Percentiles rank a stretch among this genome's conserved stretches.
Evolutionary conservation across 208 protist species (phyloP).

Genomic region (Leishmania lainsoni): DNA sequence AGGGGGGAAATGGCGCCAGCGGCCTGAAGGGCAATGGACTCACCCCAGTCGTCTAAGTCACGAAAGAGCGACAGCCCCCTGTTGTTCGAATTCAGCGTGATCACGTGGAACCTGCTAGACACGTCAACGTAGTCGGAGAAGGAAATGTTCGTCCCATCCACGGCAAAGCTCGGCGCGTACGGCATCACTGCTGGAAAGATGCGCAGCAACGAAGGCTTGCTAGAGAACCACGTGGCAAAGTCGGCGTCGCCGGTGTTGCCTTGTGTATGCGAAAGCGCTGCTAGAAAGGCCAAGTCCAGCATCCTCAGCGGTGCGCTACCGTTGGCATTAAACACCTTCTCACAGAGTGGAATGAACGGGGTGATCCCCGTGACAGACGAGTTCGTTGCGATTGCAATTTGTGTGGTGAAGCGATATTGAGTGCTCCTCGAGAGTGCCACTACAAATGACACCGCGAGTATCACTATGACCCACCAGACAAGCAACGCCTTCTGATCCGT

Average conservation of each 20-base stretch:
- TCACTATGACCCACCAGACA: conserved; percentile 85
- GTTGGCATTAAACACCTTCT: conserved; percentile 52
- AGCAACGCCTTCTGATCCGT: conserved; percentile 82
- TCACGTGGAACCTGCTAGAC: conserved; percentile 72
- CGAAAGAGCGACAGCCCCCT: conserved; percentile 77
- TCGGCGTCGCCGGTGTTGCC: conserved; percentile 59
- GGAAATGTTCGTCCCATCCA: conserved; percentile 57
- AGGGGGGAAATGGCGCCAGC: conserved; percentile 70
- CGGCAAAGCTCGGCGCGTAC: conserved; percentile 69
- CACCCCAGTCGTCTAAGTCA: conserved; percentile 81
- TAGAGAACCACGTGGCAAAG: conserved; percentile 84
- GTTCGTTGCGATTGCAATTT: conserved; percentile 41
- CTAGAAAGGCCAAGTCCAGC: conserved; percentile 73
- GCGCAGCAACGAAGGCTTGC: conserved; percentile 59
- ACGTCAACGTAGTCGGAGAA: conserved; percentile 86
- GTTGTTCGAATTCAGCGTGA: conserved; percentile 85
- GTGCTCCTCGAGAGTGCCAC: conserved; percentile 67
- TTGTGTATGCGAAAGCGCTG: conserved; percentile 78
- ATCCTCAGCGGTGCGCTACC: conserved; percentile 52
- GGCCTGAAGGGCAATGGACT: conserved; percentile 71
- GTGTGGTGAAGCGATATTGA: conserved; percentile 46
- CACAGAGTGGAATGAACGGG: conserved; percentile 44
- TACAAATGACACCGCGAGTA: conserved; percentile 72
- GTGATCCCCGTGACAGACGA: conserved; percentile 23
- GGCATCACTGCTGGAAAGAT: conserved; percentile 55